phyloP scores from a whole-genome alignment of 306 rosid genomes.

The Prosopis cineraria region DNA sequence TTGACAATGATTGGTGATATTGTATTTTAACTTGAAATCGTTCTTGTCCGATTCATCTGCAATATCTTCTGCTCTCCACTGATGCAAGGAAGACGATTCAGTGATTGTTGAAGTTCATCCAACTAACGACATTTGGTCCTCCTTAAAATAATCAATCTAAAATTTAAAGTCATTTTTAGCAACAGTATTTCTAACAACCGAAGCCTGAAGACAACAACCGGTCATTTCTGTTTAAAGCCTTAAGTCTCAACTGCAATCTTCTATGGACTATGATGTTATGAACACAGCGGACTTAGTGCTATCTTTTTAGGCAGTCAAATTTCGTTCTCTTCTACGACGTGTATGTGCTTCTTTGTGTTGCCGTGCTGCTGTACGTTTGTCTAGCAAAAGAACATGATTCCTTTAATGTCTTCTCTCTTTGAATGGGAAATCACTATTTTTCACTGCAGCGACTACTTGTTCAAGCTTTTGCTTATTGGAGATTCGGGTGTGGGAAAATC shows the following conservation, averaged over 20 bases:
- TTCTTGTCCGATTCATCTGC: neutral
- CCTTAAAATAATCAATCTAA: neutral
- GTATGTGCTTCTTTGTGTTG: conserved; percentile 25
- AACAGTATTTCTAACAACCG: neutral
- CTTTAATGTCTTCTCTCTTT: conserved; percentile 19
- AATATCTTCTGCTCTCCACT: neutral
- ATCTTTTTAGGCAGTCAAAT: conserved; percentile 20
- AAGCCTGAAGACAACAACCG: neutral
- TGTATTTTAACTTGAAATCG: neutral
- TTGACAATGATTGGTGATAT: conserved; percentile 15
- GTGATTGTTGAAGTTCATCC: conserved; percentile 23
- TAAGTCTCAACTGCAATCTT: conserved; percentile 7
- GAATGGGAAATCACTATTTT: conserved; percentile 14
- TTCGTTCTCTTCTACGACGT: conserved; percentile 8
- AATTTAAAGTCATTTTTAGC: neutral
- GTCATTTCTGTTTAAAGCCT: conserved; percentile 11
- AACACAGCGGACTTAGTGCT: neutral
- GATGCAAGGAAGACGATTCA: neutral
- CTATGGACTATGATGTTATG: neutral
- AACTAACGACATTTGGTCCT: conserved; percentile 29
- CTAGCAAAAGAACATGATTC: conserved; percentile 17
- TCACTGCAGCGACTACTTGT: conserved; percentile 82
- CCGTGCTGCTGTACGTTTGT: neutral
- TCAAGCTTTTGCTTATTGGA: conserved; percentile 95
- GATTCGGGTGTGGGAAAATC: conserved; percentile 99